Percentiles rank a stretch among this genome's conserved stretches.
Conservation (phyloP, 305 asterid genomes). For the Solanum hybrid region DNA sequence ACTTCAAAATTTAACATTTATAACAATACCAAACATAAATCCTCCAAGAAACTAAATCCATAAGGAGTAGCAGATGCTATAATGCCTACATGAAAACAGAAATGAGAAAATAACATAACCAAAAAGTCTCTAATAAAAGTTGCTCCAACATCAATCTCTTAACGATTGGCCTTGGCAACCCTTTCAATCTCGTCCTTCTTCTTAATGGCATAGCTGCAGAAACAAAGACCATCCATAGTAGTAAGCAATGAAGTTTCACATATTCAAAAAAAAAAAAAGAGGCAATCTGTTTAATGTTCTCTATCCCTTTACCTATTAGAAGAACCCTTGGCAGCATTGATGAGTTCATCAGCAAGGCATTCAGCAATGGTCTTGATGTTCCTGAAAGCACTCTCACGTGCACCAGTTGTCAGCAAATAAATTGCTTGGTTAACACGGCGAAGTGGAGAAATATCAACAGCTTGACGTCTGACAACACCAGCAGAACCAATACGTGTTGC, state of each 20-base stretch:
- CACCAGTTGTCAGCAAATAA: constrained; percentile 72
- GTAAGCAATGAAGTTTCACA: neutral
- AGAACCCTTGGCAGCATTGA: constrained; percentile 83
- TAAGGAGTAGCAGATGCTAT: neutral
- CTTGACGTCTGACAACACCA: constrained; percentile 83
- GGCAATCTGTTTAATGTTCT: no score
- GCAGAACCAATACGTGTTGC: constrained; percentile 84
- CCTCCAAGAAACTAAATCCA: neutral
- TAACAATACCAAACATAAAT: neutral
- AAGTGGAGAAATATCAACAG: constrained; percentile 78
- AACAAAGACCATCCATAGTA: no score
- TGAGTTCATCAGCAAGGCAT: constrained; percentile 86
- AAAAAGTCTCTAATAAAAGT: neutral
- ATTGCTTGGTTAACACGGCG: constrained; percentile 67
- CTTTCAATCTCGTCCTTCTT: constrained; percentile 89
- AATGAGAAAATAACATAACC: neutral
- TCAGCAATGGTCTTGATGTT: constrained; percentile 66
- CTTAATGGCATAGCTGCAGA: constrained; percentile 64
- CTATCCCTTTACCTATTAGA: constrained; percentile 81
- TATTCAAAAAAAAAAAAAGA: no score
- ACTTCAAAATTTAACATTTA: neutral
- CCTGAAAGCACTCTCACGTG: constrained; percentile 79
- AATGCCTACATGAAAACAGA: neutral
- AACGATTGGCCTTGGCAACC: constrained; percentile 91
- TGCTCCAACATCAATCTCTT: constrained; percentile 5